Evolutionary conservation across 495 filamentous ascomycete species (phyloP).

Genomic region (Aspergillus carlsbadensis): DNA sequence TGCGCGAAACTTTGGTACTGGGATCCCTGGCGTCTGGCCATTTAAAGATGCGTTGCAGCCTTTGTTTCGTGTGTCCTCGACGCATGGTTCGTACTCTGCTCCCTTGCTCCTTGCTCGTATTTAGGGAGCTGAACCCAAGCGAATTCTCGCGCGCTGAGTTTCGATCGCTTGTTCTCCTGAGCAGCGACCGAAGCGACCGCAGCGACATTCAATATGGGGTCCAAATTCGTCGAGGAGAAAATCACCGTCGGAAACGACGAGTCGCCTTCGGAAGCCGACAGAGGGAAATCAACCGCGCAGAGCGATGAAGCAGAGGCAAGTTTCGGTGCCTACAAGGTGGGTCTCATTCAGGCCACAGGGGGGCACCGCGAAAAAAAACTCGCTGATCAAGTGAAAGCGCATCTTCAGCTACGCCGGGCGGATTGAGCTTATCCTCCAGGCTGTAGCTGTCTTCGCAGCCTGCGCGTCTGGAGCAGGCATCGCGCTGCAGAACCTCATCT

Average conservation of each 20-base stretch:
- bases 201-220: neutral
- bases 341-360: neutral
- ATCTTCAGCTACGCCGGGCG: conserved; percentile 1
- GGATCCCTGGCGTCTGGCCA: no score
- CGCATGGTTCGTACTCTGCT: neutral
- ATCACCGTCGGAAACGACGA: neutral
- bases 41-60: no score
- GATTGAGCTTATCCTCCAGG: neutral
- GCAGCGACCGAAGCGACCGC: no score
- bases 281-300: neutral
- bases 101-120: no score
- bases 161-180: neutral
- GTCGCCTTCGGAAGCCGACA: neutral
- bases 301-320: neutral
- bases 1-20: neutral
- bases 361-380: no score
- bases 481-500: conserved; percentile 8
- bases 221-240: neutral
- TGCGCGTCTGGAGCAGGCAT: conserved; percentile 6
- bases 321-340: conserved; percentile 3
- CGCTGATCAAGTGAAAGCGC: no score
- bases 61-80: neutral
- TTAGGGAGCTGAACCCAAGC: no score
- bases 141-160: neutral
- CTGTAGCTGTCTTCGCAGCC: neutral